Evolutionary conservation across 2,329 filamentous ascomycete genomes (phyloP).

Genomic region (Rasamsonia emersonii): DNA sequence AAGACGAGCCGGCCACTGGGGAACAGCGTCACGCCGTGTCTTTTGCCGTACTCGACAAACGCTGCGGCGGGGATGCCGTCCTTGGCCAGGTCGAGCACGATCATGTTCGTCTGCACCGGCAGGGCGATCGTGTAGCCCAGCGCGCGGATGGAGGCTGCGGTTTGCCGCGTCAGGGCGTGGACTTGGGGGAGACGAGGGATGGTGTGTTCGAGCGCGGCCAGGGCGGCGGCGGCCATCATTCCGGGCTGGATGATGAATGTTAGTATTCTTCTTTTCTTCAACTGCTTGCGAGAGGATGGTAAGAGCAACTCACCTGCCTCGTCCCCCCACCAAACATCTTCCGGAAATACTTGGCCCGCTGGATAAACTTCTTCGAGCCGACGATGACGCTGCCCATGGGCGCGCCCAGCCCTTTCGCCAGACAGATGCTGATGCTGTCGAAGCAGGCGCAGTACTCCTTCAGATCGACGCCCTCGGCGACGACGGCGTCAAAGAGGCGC

Average conservation of each 20-base stretch:
- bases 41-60: conserved; percentile 14
- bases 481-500: conserved; percentile 21
- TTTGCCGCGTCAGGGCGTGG: conserved; percentile 14
- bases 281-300: neutral
- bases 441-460: conserved; percentile 24
- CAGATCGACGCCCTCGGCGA: conserved; percentile 16
- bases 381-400: conserved; percentile 25
- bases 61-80: conserved; percentile 12
- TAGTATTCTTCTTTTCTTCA: neutral
- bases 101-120: conserved; percentile 21
- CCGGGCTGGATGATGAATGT: conserved; percentile 14
- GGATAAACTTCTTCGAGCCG: conserved; percentile 18
- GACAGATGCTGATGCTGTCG: conserved; percentile 24
- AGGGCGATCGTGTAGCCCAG: conserved; percentile 15
- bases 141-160: conserved; percentile 12
- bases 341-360: conserved; percentile 21
- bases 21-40: conserved; percentile 14
- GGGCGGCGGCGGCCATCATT: conserved; percentile 21
- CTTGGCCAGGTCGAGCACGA: conserved; percentile 16
- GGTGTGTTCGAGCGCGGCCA: conserved; percentile 14
- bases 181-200: conserved; percentile 15
- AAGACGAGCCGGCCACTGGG: conserved; percentile 17
- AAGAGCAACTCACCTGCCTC: conserved; percentile 15
- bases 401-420: conserved; percentile 25
- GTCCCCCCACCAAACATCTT: conserved; percentile 27